Conservation (phyloP, 2,329 filamentous ascomycete genomes). For the Botrytis hyacinthi region DNA sequence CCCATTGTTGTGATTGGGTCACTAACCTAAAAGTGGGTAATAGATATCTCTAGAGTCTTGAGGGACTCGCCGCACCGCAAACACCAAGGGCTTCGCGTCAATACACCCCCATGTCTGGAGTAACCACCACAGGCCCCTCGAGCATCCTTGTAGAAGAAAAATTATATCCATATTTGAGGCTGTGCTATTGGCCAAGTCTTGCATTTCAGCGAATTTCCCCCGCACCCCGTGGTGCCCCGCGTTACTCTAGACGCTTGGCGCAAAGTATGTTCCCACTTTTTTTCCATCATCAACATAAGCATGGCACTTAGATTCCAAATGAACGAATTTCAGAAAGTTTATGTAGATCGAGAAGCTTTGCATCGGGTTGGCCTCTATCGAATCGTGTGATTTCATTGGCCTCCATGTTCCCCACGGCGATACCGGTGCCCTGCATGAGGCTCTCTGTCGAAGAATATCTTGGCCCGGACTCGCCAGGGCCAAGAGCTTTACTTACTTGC, state of each 20-base stretch:
- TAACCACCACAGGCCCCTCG: neutral
- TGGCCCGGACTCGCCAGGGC: neutral
- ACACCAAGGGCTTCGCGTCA: neutral
- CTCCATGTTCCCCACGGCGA: neutral
- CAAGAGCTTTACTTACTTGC: neutral
- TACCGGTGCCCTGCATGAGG: neutral
- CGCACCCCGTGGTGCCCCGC: conserved; percentile 14
- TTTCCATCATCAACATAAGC: neutral
- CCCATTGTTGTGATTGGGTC: neutral
- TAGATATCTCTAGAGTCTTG: neutral
- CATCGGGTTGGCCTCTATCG: neutral
- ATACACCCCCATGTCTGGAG: neutral
- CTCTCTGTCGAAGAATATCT: neutral
- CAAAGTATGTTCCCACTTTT: neutral
- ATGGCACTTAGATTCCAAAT: neutral
- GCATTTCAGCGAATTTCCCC: neutral
- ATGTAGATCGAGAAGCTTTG: neutral
- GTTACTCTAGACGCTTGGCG: neutral
- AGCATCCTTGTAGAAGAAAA: neutral
- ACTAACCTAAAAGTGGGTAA: neutral
- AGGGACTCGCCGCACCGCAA: neutral
- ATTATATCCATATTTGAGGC: neutral
- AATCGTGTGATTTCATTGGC: neutral
- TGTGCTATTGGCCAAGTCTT: neutral
- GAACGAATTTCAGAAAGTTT: neutral